phyloP scores from a whole-genome alignment of 305 asterid genomes.

The Solanum hybrid region DNA sequence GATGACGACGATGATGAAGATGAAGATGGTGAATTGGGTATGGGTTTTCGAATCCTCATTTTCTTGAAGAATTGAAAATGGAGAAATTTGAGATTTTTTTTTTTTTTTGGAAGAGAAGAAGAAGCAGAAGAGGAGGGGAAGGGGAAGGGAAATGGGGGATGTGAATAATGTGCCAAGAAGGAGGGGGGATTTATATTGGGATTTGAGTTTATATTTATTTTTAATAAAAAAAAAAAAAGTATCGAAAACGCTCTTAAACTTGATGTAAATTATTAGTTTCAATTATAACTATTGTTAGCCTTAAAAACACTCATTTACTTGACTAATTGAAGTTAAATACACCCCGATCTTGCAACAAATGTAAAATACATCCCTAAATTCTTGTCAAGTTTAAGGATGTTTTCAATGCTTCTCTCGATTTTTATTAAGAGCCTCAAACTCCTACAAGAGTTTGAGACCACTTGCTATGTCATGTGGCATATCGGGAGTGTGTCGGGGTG shows the following conservation, averaged over 20 bases:
- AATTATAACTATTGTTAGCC: no score
- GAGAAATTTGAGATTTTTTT: not conserved
- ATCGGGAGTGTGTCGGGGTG: no score
- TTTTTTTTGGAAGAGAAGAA: not conserved
- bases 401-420: no score
- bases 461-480: no score
- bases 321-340: no score
- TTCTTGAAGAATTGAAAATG: not conserved
- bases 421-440: no score
- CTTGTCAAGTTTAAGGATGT: no score
- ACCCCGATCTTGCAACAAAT: rapidly evolving
- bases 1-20: slow-evolving; percentile 21
- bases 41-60: slow-evolving; percentile 24
- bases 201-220: not conserved
- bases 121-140: not conserved
- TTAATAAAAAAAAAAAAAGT: not conserved
- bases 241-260: no score
- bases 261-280: no score
- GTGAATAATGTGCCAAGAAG: not conserved
- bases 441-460: no score
- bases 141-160: not conserved
- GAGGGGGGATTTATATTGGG: not conserved
- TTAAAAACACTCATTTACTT: no score
- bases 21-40: slow-evolving; percentile 9
- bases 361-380: no score